A percentile compares a stretch with the other conserved stretches of the same genome.
Evolutionary conservation across 2,329 filamentous ascomycete species (phyloP).

Genomic region (Verticillium longisporum): DNA sequence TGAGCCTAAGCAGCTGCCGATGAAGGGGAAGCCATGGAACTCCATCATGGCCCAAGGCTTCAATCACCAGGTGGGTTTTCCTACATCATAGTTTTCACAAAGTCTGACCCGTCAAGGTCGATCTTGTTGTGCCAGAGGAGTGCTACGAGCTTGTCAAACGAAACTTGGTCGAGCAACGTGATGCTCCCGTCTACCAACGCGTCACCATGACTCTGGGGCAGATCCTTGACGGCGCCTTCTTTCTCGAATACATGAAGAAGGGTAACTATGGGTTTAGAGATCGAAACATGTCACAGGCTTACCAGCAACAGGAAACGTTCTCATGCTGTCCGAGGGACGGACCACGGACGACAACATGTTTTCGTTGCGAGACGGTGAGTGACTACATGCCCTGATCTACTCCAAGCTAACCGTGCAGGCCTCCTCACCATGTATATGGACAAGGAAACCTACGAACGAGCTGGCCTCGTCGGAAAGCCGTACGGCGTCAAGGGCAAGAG

Average conservation of each 20-base stretch:
- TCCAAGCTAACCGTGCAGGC: slow-evolving; percentile 35
- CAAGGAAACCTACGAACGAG: slow-evolving; percentile 74
- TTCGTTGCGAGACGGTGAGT: slow-evolving; percentile 59
- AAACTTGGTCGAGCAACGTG: slow-evolving; percentile 35
- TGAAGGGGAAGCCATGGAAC: slow-evolving; percentile 70
- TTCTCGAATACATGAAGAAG: slow-evolving; percentile 76
- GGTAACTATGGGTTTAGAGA: slow-evolving; percentile 36
- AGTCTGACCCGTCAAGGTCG: slow-evolving; percentile 36
- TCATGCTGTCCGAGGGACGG: slow-evolving; percentile 78
- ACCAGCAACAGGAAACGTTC: slow-evolving; percentile 56
- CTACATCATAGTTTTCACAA: too few species aligned
- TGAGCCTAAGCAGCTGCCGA: slow-evolving; percentile 62
- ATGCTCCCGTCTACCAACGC: slow-evolving; percentile 49
- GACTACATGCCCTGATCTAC: neutral
- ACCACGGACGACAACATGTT: slow-evolving; percentile 66
- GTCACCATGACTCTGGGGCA: slow-evolving; percentile 68
- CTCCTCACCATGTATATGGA: slow-evolving; percentile 70
- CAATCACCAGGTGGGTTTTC: slow-evolving; percentile 53
- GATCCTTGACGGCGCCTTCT: slow-evolving; percentile 68
- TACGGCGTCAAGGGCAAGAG: slow-evolving; percentile 51
- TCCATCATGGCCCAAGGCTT: slow-evolving; percentile 59
- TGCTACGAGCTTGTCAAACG: slow-evolving; percentile 46
- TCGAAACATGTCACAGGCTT: neutral
- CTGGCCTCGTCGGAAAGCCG: slow-evolving; percentile 70
- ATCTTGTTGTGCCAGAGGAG: slow-evolving; percentile 66